phyloP scores from a whole-genome alignment of 371 early-diverging fungal species.

The Rhizomucor pusillus region DNA sequence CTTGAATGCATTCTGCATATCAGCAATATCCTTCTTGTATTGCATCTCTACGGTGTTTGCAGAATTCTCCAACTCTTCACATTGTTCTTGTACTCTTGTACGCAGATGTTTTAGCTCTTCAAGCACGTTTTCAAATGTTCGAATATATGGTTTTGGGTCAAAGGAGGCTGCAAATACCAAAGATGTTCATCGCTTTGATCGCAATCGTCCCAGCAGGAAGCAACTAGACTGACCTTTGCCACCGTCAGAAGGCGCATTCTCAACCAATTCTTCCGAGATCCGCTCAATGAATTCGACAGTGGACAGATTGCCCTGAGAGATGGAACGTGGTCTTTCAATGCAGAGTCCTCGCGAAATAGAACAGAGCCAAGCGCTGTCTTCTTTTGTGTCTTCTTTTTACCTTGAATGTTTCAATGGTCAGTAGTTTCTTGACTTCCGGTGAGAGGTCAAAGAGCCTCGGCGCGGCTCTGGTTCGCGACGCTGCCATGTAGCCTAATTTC shows the following conservation, averaged over 20 bases:
- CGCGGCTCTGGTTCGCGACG: slow-evolving; percentile 8
- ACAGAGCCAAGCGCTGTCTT: too few species aligned
- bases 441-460: slow-evolving; percentile 21
- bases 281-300: slow-evolving; percentile 60
- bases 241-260: slow-evolving; percentile 1
- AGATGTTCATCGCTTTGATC: too few species aligned
- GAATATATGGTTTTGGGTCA: slow-evolving; percentile 84
- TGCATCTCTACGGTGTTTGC: slow-evolving; percentile 71
- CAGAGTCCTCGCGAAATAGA: too few species aligned
- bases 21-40: slow-evolving; percentile 70
- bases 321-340: not conserved
- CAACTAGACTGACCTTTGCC: slow-evolving; percentile 18
- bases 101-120: slow-evolving; percentile 78
- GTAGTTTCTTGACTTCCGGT: slow-evolving; percentile 20
- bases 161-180: slow-evolving; percentile 26
- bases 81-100: slow-evolving; percentile 74
- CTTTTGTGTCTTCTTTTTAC: slow-evolving; percentile 6
- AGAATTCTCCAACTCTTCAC: slow-evolving; percentile 79
- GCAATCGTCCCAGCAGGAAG: too few species aligned
- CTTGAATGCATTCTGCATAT: slow-evolving; percentile 70
- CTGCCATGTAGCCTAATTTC: slow-evolving; percentile 3
- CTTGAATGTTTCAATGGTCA: slow-evolving; percentile 29
- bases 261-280: slow-evolving; percentile 39
- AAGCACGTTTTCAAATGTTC: slow-evolving; percentile 82
- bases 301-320: slow-evolving; percentile 46